Evolutionary conservation across 2,329 filamentous ascomycete species (phyloP), one percentile per base, ranked within the genome.

Genomic region (Cladophialophora bantiana): DNA sequence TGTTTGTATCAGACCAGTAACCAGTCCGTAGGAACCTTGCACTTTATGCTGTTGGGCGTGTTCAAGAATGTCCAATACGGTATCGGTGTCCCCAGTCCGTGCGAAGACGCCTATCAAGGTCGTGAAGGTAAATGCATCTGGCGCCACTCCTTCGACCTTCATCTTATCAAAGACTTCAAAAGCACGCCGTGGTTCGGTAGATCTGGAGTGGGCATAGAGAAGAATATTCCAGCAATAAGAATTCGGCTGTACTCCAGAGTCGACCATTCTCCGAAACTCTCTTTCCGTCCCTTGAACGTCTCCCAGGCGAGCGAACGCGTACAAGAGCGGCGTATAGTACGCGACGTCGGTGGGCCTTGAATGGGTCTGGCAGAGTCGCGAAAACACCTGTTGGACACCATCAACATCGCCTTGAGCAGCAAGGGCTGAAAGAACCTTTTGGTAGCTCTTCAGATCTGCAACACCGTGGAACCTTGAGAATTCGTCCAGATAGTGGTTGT

Each of bases 81-180:
- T 85, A 26, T 89, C 86, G 1, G 94, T 78, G 75, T 97, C 93
- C 26, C 94, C 93, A 71, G 87, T 85, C 13, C 83, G 83, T 15
- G 89, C 89, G 59, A 87, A 87, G 73, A 96, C 83, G 31, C 87
- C 84, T 86, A 97, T 91, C 69, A 96, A 79, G 4, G 89, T 90
- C 2, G 86, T 87, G 73, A 92, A 93, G 0, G 89, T 91, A 72
- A 86, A 84, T 0, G 79, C 74, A 75, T 92, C 86, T 0, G 91
- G 89, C 26, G 77, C 73, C 3, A 87, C 36, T 67, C 80, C 73
- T 68, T 76, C 72, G 71, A 83, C 69, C 3, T 85, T 66, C 75
- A 95, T 83, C 9, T 84, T 78, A 18, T 88, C 83, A 73, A 96
- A 93, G 57, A 84, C 83, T 6, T 81, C 75, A 64, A 92, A 80